Percentiles rank a stretch among this genome's conserved stretches.
phyloP scores from a whole-genome alignment of 2,329 filamentous ascomycete genomes.

The Fusarium sp. region DNA sequence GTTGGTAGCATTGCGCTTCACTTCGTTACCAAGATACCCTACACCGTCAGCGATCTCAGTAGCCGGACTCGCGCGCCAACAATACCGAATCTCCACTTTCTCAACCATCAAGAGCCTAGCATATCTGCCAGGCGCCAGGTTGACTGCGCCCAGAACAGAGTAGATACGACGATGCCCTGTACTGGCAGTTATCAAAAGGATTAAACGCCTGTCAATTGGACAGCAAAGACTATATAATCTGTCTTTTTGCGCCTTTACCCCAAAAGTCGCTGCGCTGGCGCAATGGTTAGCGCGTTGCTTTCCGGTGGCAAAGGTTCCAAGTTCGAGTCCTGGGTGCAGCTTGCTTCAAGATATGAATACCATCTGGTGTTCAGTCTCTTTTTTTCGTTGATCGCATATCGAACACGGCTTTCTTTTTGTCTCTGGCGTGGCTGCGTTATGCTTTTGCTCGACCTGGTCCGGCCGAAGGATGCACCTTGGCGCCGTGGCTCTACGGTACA shows the following conservation, averaged over 20 bases:
- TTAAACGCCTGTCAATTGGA: too few species aligned
- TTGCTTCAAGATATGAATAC: background rate
- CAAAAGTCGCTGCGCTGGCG: constrained; percentile 24
- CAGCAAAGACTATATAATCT: fast-evolving
- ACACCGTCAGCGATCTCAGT: background rate
- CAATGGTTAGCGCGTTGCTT: constrained; percentile 48
- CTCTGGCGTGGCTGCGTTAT: too few species aligned
- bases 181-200: too few species aligned
- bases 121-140: background rate
- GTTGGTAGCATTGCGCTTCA: too few species aligned
- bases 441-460: background rate
- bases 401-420: background rate
- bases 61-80: background rate
- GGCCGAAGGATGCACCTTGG: background rate
- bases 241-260: too few species aligned
- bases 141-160: too few species aligned
- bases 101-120: background rate
- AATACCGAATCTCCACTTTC: background rate
- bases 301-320: constrained; percentile 52
- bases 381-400: background rate
- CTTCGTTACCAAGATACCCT: background rate
- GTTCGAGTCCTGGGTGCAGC: constrained; percentile 49
- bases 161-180: too few species aligned
- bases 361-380: background rate
- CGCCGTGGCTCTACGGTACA: background rate